Percentiles rank a stretch among this genome's conserved stretches.
Conservation (phyloP, 2,329 filamentous ascomycete genomes). For the Cladosporium austrohemisphaericum region DNA sequence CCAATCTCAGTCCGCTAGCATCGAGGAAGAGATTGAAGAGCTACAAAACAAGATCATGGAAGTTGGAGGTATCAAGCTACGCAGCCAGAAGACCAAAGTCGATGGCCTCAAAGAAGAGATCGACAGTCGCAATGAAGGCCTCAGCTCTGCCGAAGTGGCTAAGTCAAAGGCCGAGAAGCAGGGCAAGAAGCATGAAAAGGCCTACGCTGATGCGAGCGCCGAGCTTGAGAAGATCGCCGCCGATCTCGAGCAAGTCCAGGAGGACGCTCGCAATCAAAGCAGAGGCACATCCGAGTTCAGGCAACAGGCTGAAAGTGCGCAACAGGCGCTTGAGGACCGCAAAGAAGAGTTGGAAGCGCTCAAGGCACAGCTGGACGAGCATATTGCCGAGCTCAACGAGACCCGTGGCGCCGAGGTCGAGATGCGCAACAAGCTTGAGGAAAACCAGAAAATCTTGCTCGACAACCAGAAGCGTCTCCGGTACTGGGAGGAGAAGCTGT, state of each 20-base stretch:
- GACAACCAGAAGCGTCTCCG: constrained; percentile 81
- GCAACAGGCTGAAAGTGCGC: constrained; percentile 73
- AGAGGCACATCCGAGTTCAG: constrained; percentile 70
- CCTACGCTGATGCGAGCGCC: constrained; percentile 70
- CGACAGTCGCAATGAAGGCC: constrained; percentile 71
- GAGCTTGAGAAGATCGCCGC: constrained; percentile 69
- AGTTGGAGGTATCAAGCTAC: constrained; percentile 87
- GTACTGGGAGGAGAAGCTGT: constrained; percentile 87
- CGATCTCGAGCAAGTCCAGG: constrained; percentile 74
- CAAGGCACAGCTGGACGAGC: constrained; percentile 83
- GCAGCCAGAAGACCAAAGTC: constrained; percentile 85
- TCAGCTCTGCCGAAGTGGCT: constrained; percentile 80
- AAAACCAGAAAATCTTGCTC: constrained; percentile 81
- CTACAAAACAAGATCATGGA: constrained; percentile 98
- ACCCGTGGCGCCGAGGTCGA: constrained; percentile 89
- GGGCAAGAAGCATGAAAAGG: constrained; percentile 79
- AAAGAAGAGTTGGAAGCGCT: constrained; percentile 74
- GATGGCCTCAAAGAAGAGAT: constrained; percentile 86
- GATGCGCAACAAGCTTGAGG: constrained; percentile 96
- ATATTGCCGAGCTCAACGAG: constrained; percentile 79
- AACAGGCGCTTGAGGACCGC: constrained; percentile 69
- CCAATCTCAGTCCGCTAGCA: constrained; percentile 76
- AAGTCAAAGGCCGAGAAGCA: constrained; percentile 94
- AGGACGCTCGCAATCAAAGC: constrained; percentile 73
- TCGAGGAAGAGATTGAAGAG: constrained; percentile 88